Evolutionary conservation across 106 monocot species (phyloP), one percentile per base, ranked within the genome.

Genomic region (Dioscorea zingiberensis): DNA sequence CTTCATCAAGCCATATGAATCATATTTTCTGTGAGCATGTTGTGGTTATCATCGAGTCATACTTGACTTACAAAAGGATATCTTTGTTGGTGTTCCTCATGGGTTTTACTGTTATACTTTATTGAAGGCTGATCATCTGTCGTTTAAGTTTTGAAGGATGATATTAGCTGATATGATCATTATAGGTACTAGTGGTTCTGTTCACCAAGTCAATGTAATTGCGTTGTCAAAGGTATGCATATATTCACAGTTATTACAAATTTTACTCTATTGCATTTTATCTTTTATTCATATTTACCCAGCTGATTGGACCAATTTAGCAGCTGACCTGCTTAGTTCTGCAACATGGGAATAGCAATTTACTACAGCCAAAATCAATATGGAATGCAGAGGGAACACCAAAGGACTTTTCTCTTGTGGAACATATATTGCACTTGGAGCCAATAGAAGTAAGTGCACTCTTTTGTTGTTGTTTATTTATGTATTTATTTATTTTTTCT

Each of bases 291-390:
- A 3, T 19, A 56, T 22, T 56, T 23, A 25, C 26, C 53, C 44
- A 21, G 2, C 53, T 74, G 58, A 60, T 67, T 68, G 45, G 13
- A 62, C 22, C 49, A 27, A 48, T 64, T 57, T 77, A 23, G 46
- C 94, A 95, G 94, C 55, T 91, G 23, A 91, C 84, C 23, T 95
- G 94, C 76, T 72, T 95, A 29, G 76, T 91, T 25, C 76, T 95
- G 69, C 75, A 64, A 49, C 71, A 85, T 81, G 70, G 57, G 65
- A 65, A 88, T 54, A 78, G 56, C 55, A 61, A 77, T 55, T 74
- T 91, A 64, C 64, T 95, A 69, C 83, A 85, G 69, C 85, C 95
- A 53, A 91, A 80, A 68, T 91, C 87, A 28, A 95, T 95, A 44
- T 95, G 95, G 95, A 88, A 88, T 88, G 87, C 91, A 28, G 91